These are phyloP conservation scores for Clathrospora elynae DNA, from an alignment of 2,329 filamentous ascomycete species.

Conservation along the genomic window DNA sequence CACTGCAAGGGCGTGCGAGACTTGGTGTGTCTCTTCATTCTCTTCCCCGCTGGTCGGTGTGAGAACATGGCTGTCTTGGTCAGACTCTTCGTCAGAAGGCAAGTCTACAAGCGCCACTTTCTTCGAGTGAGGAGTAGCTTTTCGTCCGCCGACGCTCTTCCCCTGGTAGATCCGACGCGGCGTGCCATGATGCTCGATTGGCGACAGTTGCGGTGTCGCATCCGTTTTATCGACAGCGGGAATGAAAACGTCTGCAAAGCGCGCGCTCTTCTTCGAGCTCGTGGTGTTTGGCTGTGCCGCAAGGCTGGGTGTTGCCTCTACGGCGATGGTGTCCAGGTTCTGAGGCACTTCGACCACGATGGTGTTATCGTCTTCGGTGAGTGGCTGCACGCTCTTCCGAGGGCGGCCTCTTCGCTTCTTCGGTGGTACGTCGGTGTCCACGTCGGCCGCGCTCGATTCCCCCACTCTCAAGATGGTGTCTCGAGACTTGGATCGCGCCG, in stretches of 20 bases:
- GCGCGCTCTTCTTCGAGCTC: constrained; percentile 16
- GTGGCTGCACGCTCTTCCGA: constrained; percentile 36
- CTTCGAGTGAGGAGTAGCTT: constrained; percentile 36
- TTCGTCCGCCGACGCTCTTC: constrained; percentile 29
- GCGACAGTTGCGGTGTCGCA: constrained; percentile 10
- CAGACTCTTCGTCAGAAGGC: constrained; percentile 30
- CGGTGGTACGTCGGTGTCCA: constrained; percentile 31
- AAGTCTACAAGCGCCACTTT: constrained; percentile 20
- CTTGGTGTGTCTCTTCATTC: constrained; percentile 10
- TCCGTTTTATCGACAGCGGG: constrained; percentile 16
- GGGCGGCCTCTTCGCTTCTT: constrained; percentile 43
- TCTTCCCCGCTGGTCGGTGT: constrained; percentile 37
- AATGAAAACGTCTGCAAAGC: constrained; percentile 9
- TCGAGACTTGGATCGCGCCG: constrained; percentile 32
- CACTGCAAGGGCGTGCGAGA: background rate
- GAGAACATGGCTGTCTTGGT: constrained; percentile 26
- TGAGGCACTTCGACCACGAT: constrained; percentile 9
- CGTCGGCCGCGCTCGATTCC: constrained; percentile 30
- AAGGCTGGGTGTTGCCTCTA: constrained; percentile 14
- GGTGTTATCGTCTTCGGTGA: constrained; percentile 24
- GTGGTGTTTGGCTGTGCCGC: constrained; percentile 1
- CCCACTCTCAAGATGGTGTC: constrained; percentile 22
- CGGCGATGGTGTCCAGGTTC: background rate
- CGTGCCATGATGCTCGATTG: constrained; percentile 19
- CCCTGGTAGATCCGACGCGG: constrained; percentile 18